These are phyloP conservation scores for Melocanna baccifera DNA, from an alignment of 176 grass and related monocot genomes.

Conservation along the genomic window DNA sequence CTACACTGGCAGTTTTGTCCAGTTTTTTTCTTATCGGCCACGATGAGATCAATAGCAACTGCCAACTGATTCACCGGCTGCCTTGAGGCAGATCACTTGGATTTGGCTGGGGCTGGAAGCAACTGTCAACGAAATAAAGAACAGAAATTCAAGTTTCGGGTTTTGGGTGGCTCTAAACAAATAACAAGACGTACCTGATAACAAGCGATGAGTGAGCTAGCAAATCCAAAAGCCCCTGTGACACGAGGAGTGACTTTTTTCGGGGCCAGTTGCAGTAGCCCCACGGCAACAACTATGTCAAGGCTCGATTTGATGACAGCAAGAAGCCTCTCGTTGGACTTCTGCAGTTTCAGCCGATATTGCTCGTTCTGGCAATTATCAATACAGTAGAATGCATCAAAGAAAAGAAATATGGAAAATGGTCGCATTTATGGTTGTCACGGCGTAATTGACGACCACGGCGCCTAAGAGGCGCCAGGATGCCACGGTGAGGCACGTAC, in stretches of 20 bases:
- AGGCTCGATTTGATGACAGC: constrained; percentile 71
- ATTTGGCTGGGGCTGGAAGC: constrained; percentile 64
- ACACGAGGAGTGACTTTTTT: constrained; percentile 79
- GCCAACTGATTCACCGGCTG: background rate
- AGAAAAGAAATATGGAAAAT: background rate
- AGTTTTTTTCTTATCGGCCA: constrained; percentile 23
- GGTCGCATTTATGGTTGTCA: no score
- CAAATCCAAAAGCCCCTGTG: constrained; percentile 67
- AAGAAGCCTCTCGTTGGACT: constrained; percentile 72
- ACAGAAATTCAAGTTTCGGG: background rate
- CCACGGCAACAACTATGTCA: constrained; percentile 69
- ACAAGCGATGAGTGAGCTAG: constrained; percentile 76
- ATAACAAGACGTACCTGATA: constrained; percentile 55
- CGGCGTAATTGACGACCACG: no score
- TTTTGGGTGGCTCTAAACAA: background rate
- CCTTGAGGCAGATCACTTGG: constrained; percentile 35
- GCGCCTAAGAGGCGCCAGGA: no score
- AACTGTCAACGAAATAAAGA: constrained; percentile 36
- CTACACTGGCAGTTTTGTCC: constrained; percentile 23
- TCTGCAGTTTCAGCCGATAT: constrained; percentile 64
- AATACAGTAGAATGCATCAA: background rate
- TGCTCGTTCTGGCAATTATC: constrained; percentile 57
- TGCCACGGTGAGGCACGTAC: no score
- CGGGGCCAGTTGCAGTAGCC: constrained; percentile 74
- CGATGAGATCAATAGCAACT: background rate